Evolutionary conservation across 768 basidiomycete species (phyloP), one percentile per base, ranked within the genome.

Genomic region (Termitomyces sp.): DNA sequence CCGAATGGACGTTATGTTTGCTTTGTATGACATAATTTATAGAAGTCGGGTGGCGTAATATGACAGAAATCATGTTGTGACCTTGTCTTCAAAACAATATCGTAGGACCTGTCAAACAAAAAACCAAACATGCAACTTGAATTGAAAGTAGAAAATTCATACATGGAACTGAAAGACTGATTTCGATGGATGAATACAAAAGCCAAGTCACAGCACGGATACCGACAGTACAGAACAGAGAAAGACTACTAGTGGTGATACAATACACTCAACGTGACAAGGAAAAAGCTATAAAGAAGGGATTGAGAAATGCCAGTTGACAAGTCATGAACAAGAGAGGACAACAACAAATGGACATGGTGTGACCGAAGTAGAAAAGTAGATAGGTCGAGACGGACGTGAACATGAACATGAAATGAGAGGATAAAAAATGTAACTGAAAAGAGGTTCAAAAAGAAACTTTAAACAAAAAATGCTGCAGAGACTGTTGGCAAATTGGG

Each of bases 371-470:
- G 49, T 20, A 44, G 58, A 53, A 42, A 55, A 57, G 27, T 36
- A 20, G 50, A 46, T 53, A 55, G 50, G 33, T 44, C 18, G 33
- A 62, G 47, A 44, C 31, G 22, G 46, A 55, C 50, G 39, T 37
- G 44, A 39, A 55, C 16, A 18, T 37, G 22, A 55, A 60, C 36
- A 49, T 41, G 44, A 49, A 42, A 60, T 37, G 52, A 50, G 57
- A 62, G 37, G 45, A 66, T 51, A 55, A 54, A 45, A 62, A 47
- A 65, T 33, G 60, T 50, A 60, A 39, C 31, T 33, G 36, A 45
- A 56, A 8, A 55, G 31, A 52, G 3, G 42, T 58, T 54, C 18
- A 18, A 53, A 41, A 37, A 58, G 33, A 58, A 20, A 37, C 34
- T 42, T 39, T 50, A 58, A 30, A 30, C 51, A 53, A 30, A 30